Evolutionary conservation across 768 basidiomycete genomes (phyloP).

Genomic region (Pulveroboletus frians): DNA sequence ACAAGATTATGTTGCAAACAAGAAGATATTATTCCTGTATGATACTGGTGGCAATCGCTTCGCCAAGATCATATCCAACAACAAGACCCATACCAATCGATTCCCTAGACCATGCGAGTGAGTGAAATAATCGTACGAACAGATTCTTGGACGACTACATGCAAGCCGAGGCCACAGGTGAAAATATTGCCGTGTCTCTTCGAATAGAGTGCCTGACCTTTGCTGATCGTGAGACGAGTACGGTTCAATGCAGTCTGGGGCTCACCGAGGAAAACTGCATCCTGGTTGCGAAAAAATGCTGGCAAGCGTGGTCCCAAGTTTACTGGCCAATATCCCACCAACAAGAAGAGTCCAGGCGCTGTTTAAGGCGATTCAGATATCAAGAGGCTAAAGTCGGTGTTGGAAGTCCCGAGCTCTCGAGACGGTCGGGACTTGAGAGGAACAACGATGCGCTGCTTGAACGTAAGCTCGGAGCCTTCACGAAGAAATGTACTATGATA

Average conservation of each 20-base stretch:
- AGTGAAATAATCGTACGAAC: constrained; percentile 80
- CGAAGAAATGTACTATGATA: constrained; percentile 43
- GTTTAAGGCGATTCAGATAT: constrained; percentile 73
- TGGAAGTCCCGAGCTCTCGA: constrained; percentile 67
- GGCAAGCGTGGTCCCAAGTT: constrained; percentile 64
- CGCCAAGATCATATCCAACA: constrained; percentile 55
- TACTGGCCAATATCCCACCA: constrained; percentile 65
- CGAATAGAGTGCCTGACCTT: constrained; percentile 64
- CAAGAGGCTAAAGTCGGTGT: constrained; percentile 72
- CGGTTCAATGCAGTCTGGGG: neutral
- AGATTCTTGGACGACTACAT: constrained; percentile 80
- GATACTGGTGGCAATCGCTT: constrained; percentile 55
- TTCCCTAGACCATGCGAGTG: constrained; percentile 67
- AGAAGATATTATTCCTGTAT: constrained; percentile 65
- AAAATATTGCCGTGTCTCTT: constrained; percentile 60
- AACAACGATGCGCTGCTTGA: constrained; percentile 57
- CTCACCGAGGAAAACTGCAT: constrained; percentile 60
- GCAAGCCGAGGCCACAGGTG: constrained; percentile 70
- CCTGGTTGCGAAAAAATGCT: constrained; percentile 69
- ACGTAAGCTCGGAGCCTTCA: constrained; percentile 1
- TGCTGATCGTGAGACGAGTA: constrained; percentile 5
- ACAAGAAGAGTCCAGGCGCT: constrained; percentile 75
- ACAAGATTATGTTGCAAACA: constrained; percentile 62
- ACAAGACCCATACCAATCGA: constrained; percentile 82
- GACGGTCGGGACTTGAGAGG: constrained; percentile 69